These are phyloP conservation scores for Suhomyces taliae DNA, from an alignment of 1,139 yeast species.

Conservation along the genomic window DNA sequence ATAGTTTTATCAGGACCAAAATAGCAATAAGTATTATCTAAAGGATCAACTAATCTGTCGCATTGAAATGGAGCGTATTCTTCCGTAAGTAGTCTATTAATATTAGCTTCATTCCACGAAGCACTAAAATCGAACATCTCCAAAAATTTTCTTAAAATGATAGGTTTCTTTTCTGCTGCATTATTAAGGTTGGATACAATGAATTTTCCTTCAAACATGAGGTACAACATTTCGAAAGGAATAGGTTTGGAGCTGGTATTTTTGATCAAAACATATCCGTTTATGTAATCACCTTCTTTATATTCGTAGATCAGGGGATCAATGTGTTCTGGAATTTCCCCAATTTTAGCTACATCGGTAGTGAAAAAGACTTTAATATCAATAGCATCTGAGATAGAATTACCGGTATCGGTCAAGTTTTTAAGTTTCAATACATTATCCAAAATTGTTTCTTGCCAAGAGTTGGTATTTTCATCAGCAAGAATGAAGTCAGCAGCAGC, in stretches of 20 bases:
- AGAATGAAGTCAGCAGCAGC: constrained; percentile 14
- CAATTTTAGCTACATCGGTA: constrained; percentile 33
- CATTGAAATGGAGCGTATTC: constrained; percentile 18
- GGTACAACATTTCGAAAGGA: constrained; percentile 44
- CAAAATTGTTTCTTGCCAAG: constrained; percentile 41
- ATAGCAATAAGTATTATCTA: constrained; percentile 26
- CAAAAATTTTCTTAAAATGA: constrained; percentile 27
- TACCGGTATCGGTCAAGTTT: constrained; percentile 32
- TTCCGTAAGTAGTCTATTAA: constrained; percentile 36
- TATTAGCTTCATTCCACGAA: constrained; percentile 34
- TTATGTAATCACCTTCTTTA: constrained; percentile 41
- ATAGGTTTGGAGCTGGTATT: constrained; percentile 29
- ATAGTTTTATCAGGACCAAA: constrained; percentile 10
- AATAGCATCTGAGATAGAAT: constrained; percentile 27
- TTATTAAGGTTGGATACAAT: constrained; percentile 16
- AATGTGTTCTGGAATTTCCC: constrained; percentile 28
- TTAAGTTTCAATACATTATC: constrained; percentile 39
- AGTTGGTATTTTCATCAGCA: constrained; percentile 34
- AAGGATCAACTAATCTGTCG: constrained; percentile 22
- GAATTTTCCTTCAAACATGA: constrained; percentile 41
- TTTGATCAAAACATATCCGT: constrained; percentile 36
- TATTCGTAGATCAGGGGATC: constrained; percentile 39
- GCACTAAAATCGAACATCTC: constrained; percentile 49
- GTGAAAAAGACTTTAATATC: constrained; percentile 35
- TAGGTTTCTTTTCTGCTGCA: constrained; percentile 15